phyloP scores from a whole-genome alignment of 768 basidiomycete genomes.

The Phaeotremella fagi region DNA sequence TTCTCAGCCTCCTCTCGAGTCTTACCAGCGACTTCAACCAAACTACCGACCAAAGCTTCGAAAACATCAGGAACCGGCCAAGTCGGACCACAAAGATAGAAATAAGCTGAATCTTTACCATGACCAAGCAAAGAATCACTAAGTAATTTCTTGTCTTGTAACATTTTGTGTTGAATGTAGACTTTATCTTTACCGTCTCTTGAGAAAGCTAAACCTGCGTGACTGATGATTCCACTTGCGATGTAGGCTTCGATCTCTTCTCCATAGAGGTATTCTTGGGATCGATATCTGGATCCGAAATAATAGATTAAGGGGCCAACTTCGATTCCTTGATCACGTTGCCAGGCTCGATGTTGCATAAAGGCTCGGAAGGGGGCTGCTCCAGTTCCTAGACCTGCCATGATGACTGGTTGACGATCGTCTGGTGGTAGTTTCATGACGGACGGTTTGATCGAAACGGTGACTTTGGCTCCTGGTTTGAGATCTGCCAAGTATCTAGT shows the following conservation, averaged over 20 bases:
- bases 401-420: constrained; percentile 84
- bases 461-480: constrained; percentile 82
- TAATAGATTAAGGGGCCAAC: constrained; percentile 96
- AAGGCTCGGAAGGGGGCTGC: constrained; percentile 99
- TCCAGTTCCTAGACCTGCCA: constrained; percentile 97
- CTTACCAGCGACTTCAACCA: constrained; percentile 66
- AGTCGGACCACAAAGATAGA: constrained; percentile 96
- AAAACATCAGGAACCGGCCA: constrained; percentile 99
- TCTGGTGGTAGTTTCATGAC: constrained; percentile 97
- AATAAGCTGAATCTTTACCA: constrained; percentile 53
- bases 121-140: constrained; percentile 64
- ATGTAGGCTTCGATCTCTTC: constrained; percentile 84
- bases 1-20: constrained; percentile 64
- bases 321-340: constrained; percentile 66
- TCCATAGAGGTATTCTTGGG: constrained; percentile 86
- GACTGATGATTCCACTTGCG: constrained; percentile 73
- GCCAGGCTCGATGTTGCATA: constrained; percentile 88
- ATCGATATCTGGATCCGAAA: constrained; percentile 94
- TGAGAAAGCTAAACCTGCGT: constrained; percentile 92
- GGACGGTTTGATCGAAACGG: constrained; percentile 95
- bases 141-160: constrained; percentile 74
- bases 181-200: constrained; percentile 88
- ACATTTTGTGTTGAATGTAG: constrained; percentile 99
- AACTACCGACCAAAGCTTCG: constrained; percentile 78
- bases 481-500: constrained; percentile 87